Percentiles rank a stretch among this genome's conserved stretches.
Evolutionary conservation across 2,329 filamentous ascomycete species (phyloP).

Genomic region (Talaromyces sp.): DNA sequence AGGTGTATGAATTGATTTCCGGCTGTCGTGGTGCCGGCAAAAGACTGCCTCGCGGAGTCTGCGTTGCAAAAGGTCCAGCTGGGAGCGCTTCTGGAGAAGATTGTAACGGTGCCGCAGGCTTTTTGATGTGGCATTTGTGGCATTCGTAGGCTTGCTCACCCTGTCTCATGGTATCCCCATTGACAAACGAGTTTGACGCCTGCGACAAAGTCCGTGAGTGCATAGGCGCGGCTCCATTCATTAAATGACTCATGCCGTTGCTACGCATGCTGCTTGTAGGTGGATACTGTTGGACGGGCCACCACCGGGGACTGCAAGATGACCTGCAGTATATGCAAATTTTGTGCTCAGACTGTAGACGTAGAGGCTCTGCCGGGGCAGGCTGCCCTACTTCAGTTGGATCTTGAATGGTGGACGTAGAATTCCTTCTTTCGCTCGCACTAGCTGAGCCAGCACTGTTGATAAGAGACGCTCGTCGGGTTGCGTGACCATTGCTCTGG

Average conservation of each 20-base stretch:
- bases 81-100: constrained; percentile 28
- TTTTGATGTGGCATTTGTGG: constrained; percentile 64
- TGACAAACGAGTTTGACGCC: constrained; percentile 23
- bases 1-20: constrained; percentile 31
- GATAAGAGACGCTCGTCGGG: constrained; percentile 57
- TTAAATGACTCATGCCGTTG: constrained; percentile 35
- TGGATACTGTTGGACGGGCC: constrained; percentile 51
- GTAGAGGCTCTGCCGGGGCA: constrained; percentile 19
- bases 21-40: constrained; percentile 32
- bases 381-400: constrained; percentile 22
- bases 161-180: constrained; percentile 25
- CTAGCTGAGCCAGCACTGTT: constrained; percentile 31
- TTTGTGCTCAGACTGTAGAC: constrained; percentile 24
- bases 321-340: constrained; percentile 42
- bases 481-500: constrained; percentile 32
- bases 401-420: constrained; percentile 14
- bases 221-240: constrained; percentile 31
- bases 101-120: constrained; percentile 27
- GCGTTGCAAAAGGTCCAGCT: constrained; percentile 1
- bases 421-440: constrained; percentile 24
- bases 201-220: constrained; percentile 28
- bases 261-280: constrained; percentile 45
- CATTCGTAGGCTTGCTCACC: constrained; percentile 53
- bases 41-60: constrained; percentile 27
- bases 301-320: constrained; percentile 55